Evolutionary conservation across 225 moss, liverwort and hornwort species (phyloP).

Genomic region (Polytrichum commune): DNA sequence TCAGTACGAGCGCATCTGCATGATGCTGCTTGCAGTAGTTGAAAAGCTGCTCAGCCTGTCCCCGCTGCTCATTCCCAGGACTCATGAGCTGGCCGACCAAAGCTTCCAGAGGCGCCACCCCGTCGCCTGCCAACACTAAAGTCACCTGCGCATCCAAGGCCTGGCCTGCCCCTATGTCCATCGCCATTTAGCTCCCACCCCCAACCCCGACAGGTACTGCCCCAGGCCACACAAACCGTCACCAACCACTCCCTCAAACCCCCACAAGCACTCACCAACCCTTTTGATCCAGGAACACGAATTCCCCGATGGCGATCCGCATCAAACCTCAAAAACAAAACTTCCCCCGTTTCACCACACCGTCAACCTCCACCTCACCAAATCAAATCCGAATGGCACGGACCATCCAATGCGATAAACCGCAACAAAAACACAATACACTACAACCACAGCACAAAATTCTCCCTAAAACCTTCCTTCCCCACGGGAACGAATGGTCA

Average conservation of each 20-base stretch:
- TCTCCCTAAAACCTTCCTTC: conserved; percentile 18
- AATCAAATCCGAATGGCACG: background rate
- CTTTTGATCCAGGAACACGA: conserved; percentile 39
- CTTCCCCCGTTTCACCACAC: background rate
- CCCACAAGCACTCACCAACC: conserved; percentile 5
- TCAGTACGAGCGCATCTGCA: conserved; percentile 87
- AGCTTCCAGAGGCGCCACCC: conserved; percentile 78
- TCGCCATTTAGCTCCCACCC: conserved; percentile 33
- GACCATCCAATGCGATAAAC: conserved; percentile 2
- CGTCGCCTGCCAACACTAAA: conserved; percentile 76
- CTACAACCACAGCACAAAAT: background rate
- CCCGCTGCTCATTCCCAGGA: conserved; percentile 91
- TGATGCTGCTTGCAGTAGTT: conserved; percentile 89
- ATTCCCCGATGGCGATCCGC: conserved; percentile 44
- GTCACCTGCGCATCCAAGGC: conserved; percentile 80
- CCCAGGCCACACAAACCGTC: too few relatives aligned
- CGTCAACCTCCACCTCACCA: background rate
- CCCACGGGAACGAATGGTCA: conserved; percentile 10
- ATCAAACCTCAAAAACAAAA: conserved; percentile 34
- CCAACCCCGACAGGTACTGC: background rate
- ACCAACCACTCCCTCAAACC: background rate
- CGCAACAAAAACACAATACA: background rate
- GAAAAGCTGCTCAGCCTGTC: conserved; percentile 90
- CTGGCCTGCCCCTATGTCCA: conserved; percentile 73
- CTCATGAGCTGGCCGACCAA: conserved; percentile 93